phyloP scores from a whole-genome alignment of 306 rosid species.

The Corylus avellana region DNA sequence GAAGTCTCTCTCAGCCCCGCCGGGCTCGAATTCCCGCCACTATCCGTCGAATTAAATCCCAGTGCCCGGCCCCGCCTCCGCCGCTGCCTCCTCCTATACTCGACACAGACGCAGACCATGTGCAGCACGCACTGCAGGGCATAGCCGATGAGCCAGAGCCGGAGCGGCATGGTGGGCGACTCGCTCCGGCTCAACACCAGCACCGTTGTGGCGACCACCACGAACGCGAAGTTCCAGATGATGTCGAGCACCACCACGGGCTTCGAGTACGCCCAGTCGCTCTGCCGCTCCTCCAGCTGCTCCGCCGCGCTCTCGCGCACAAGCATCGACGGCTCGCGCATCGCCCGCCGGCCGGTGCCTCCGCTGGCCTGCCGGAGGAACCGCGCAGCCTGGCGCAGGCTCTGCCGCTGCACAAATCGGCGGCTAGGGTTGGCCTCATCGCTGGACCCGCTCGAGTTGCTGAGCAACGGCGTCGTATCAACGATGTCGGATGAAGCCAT shows the following conservation, averaged over 20 bases:
- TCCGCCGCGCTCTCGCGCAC: slow-evolving; percentile 95
- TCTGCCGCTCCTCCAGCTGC: slow-evolving; percentile 92
- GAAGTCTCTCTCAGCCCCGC: slow-evolving; percentile 49
- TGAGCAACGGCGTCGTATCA: slow-evolving; percentile 67
- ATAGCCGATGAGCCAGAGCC: slow-evolving; percentile 81
- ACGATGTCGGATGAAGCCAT: slow-evolving; percentile 77
- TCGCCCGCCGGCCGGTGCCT: slow-evolving; percentile 42
- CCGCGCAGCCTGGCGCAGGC: slow-evolving; percentile 90
- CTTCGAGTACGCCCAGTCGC: slow-evolving; percentile 98
- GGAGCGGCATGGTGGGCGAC: slow-evolving; percentile 71
- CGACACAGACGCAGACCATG: slow-evolving; percentile 73
- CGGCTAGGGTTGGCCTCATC: slow-evolving; percentile 61
- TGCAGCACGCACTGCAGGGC: slow-evolving; percentile 79
- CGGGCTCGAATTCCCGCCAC: slow-evolving; percentile 45
- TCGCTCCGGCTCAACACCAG: slow-evolving; percentile 59
- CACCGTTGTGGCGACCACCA: slow-evolving; percentile 58
- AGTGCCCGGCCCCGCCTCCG: slow-evolving; percentile 28
- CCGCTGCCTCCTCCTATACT: slow-evolving; percentile 60
- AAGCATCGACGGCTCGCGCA: slow-evolving; percentile 93
- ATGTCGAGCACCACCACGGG: slow-evolving; percentile 86
- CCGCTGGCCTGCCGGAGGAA: slow-evolving; percentile 86
- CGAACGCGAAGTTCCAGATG: slow-evolving; percentile 83
- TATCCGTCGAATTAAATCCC: slow-evolving; percentile 23
- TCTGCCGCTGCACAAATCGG: slow-evolving; percentile 58
- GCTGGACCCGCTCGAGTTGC: slow-evolving; percentile 50